Evolutionary conservation across 768 basidiomycete species (phyloP), one percentile per base, ranked within the genome.

Genomic region (Agrocybe chaxingu): DNA sequence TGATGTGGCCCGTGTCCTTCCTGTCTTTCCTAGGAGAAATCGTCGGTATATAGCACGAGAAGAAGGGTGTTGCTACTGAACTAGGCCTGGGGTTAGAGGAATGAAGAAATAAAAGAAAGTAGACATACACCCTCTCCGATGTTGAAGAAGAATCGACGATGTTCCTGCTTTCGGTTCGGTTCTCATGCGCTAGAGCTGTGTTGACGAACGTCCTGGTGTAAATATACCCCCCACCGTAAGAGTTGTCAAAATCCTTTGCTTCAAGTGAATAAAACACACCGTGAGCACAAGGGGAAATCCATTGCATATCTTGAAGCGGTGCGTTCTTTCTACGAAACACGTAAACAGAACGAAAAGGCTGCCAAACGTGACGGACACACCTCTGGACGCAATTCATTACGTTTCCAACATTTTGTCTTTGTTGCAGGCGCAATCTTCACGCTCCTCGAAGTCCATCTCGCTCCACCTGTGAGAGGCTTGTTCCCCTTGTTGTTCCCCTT

Each of bases 241-340:
- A 92, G 60, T 98, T 98, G 8, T 92, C 75, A 60, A 94, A 98
- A 1, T 72, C 72, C 89, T 91, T 35, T 9, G 53, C 32, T 3
- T 16, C n/a, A 30, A 8, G 18, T 30, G 29, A 6, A 36, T 4
- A 18, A 33, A 36, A 10, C 8, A 12, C 19, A 31, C 12, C 19
- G 6, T 9, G 29, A 43, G 13, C 16, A 1, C 10, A 18, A 50
- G 5, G 80, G 57, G 1, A 16, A 16, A 16, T 16, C 16, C 16
- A 16, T 92, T 91, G 65, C 94, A 97, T 62, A 97, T 86, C 19
- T 85, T 79, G 69, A 94, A 97, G 67, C 96, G 94, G 64, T 98
- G 94, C 8, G 94, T 79, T 70, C 94, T 83, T 93, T 96, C 42
- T 41, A 32, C 41, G 51, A 54, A 44, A 35, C 34, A 34, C 30